phyloP scores from a whole-genome alignment of 441 rosid species.

The Jatropha podagrica region DNA sequence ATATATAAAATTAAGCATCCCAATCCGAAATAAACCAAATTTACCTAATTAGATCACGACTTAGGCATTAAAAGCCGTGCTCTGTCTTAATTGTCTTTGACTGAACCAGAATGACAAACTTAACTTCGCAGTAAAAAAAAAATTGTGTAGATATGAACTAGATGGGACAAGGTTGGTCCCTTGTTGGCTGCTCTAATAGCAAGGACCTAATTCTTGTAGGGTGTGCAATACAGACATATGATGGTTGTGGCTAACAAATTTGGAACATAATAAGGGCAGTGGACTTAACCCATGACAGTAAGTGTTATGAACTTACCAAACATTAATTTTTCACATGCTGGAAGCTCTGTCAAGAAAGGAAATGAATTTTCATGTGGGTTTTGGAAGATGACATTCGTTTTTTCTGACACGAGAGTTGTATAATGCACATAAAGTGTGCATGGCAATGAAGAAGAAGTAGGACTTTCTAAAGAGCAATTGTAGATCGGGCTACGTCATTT shows the following conservation, averaged over 20 bases:
- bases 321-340: conserved; percentile 18
- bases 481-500: background rate
- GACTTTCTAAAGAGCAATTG: background rate
- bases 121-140: background rate
- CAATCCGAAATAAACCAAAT: background rate
- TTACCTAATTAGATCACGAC: background rate
- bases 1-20: conserved; percentile 5
- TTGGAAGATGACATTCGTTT: background rate
- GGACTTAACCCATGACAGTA: conserved; percentile 26
- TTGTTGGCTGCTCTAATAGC: background rate
- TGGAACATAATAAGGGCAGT: conserved; percentile 8
- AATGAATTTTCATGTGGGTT: conserved; percentile 17
- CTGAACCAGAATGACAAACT: background rate
- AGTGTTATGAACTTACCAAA: background rate
- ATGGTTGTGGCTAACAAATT: conserved; percentile 11
- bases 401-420: too few species aligned
- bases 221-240: background rate
- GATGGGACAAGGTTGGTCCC: background rate
- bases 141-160: background rate
- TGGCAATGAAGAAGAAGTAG: background rate
- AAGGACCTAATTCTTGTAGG: conserved; percentile 9
- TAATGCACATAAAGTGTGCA: background rate
- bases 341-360: background rate
- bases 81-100: background rate
- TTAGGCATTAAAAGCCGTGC: background rate